Percentiles rank a stretch among this genome's conserved stretches.
phyloP scores from a whole-genome alignment of 257 asterid genomes.

The Capsicum chinense region DNA sequence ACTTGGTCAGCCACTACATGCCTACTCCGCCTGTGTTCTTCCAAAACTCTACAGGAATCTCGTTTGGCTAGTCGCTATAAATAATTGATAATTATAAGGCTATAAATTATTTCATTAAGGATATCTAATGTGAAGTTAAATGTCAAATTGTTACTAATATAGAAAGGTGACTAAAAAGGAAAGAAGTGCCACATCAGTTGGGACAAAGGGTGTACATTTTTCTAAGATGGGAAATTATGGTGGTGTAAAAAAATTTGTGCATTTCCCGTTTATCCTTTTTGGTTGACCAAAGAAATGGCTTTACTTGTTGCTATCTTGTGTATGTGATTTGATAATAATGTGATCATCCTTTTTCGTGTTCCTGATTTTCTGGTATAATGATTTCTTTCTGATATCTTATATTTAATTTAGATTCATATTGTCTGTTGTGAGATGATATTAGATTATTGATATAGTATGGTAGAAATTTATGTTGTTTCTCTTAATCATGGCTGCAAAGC shows the following conservation, averaged over 20 bases:
- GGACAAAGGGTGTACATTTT: neutral
- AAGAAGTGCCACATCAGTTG: too few species aligned
- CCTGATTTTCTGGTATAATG: neutral
- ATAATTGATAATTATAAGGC: too few species aligned
- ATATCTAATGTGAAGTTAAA: too few species aligned
- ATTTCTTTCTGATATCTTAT: neutral
- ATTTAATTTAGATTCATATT: neutral
- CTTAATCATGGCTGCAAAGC: neutral
- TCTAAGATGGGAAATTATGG: neutral
- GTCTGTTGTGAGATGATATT: constrained; percentile 22
- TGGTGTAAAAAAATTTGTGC: neutral
- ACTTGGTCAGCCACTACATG: too few species aligned
- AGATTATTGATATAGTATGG: neutral
- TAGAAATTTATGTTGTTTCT: constrained; percentile 10
- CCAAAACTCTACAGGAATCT: too few species aligned
- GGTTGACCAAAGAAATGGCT: neutral
- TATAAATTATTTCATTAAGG: too few species aligned
- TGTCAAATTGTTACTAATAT: too few species aligned
- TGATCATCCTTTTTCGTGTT: neutral
- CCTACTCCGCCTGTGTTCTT: too few species aligned
- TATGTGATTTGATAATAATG: neutral
- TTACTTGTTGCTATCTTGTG: constrained; percentile 14
- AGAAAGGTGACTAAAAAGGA: too few species aligned
- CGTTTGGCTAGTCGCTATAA: too few species aligned
- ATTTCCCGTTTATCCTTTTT: neutral